Conservation (phyloP, 768 basidiomycete species). For the Gloeopeniophorella convolvens region DNA sequence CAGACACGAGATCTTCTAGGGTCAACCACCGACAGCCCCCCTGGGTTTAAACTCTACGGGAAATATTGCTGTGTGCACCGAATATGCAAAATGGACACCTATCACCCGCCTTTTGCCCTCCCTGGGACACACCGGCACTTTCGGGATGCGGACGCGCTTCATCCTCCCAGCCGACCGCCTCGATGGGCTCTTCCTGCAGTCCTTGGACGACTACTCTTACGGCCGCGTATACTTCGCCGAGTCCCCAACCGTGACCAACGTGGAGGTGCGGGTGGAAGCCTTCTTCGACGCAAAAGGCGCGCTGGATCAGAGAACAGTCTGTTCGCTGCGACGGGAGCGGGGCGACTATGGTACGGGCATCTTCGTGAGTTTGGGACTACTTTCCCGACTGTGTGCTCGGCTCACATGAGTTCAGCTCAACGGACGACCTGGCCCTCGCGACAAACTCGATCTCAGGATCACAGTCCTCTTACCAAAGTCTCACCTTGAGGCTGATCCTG, state of each 20-base stretch:
- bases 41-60: not conserved
- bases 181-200: not conserved
- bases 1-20: not conserved
- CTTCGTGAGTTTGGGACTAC: not conserved
- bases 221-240: not conserved
- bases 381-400: not conserved
- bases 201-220: not conserved
- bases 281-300: not conserved
- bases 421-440: not conserved
- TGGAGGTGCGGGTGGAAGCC: not conserved
- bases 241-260: not conserved
- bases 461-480: not conserved
- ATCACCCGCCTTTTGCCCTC: not conserved
- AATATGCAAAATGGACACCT: not conserved
- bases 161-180: not conserved
- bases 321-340: constrained; percentile 1
- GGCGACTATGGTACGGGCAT: not conserved
- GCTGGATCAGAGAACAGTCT: not conserved
- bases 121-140: not conserved
- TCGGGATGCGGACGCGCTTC: not conserved
- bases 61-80: too few species aligned
- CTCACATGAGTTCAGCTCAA: not conserved
- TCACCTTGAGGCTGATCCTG: not conserved
- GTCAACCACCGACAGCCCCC: not conserved
- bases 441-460: not conserved